Base-by-base conservation (phyloP, 2,329 filamentous ascomycete species). In the Talaromyces sp. region DNA sequence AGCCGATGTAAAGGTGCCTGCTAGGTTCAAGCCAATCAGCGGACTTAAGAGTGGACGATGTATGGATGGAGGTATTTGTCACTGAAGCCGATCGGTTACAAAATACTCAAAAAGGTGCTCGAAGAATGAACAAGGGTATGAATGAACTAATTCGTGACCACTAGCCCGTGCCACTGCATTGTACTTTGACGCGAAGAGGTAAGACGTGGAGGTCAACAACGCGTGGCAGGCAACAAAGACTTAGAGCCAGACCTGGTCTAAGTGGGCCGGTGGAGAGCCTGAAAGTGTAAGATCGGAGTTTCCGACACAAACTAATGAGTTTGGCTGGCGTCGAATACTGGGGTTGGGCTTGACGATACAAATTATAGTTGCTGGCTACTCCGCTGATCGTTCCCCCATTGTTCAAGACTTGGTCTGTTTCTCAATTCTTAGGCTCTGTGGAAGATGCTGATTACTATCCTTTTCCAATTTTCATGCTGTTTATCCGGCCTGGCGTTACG, bases 301-400 rank as follows among this genome's bases (percentile, higher is more conserved):
- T 39, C n/a, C 19, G 6, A 22, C 11, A 56, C 4, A 19, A 25
- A 22, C 52, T 56, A 10, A 13, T 56, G 33, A 39, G n/a, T 56
- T 22, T 56, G 33, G 52, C 52, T 56, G 52, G 52, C 52, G 52
- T 56, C 52, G n/a, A 25, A 56, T 19, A 31, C 49, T 31, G 49
- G 25, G 47, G 49, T 52, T 11, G 4, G 49, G 9, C 49, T 33
- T 33, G 49, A 52, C 15, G 25, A 33, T 52, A n/a, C 25, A 52
- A 52, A 33, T 50, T 50, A 50, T 52, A 54, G 27, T 54, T 54
- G 27, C 31, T 22, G 31, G 50, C 27, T 31, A 56, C 37, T 10
- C 33, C n/a, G 52, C 19, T 9, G 52, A 56, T 56, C 19, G 5
- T 9, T 10, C 4, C 31, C 31, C 31, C 17, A 31, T 1, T 13